Evolutionary conservation across 805 yeast species (phyloP), one percentile per base, ranked within the genome.

Genomic region (Danielia oregonensis): DNA sequence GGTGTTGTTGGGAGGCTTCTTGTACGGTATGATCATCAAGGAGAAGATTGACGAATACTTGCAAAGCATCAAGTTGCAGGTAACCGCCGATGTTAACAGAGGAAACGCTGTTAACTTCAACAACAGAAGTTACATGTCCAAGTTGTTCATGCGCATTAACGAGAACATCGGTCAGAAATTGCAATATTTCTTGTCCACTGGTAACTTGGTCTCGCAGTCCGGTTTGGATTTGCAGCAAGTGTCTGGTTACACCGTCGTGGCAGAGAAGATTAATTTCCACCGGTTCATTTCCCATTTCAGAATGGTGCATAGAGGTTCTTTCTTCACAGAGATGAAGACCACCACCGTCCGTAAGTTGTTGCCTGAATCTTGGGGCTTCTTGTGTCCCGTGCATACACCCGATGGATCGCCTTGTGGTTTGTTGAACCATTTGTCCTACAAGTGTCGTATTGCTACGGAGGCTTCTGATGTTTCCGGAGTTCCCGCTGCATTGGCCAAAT

Each of bases 331-430:
- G 62, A 75, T 93, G 66, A 93, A 93, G 60, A 93, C 98, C 26
- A 93, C 98, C 16, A 84, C 97, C 1, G 98, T 93, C 31, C 80
- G 98, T 70, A 93, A 93, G 61, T 70, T 93, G 52, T 74, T 93
- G 39, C 98, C 98, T 1, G 98, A 93, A 62, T 86, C 96, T 1
- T 93, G 98, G 98, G 98, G 98, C 3, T 93, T 93, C 76, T 66
- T 93, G 51, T 93, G 98, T 67, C 98, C 98, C 9, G 98, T 93
- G 16, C 98, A 93, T 63, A 93, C 98, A 10, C 98, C 98, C 5
- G 98, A 93, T 82, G 98, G 98, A 51, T 85, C 97, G 33, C 98
- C 98, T 14, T 93, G 98, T 79, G 98, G 98, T 70, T 72, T 93
- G 59, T 70, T 93, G 54, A 93, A 93, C 65, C 98, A 93, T 73